These are phyloP conservation scores for Immersiella caudata DNA, from an alignment of 495 filamentous ascomycete genomes.

Conservation along the genomic window DNA sequence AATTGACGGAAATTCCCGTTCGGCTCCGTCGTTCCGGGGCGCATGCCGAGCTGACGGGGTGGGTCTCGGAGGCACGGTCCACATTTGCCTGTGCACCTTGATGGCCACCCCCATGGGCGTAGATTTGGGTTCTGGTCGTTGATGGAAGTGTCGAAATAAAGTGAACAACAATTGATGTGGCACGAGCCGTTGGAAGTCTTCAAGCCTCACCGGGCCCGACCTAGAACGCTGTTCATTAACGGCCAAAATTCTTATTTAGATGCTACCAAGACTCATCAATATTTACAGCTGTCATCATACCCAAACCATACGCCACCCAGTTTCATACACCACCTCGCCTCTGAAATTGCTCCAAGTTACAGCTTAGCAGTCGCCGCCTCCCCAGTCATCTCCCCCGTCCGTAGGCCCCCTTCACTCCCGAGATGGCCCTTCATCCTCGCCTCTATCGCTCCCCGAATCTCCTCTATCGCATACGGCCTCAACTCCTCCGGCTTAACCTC, in stretches of 20 bases:
- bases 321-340: too few relatives aligned
- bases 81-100: neutral
- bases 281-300: neutral
- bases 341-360: constrained; percentile 30
- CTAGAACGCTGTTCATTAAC: too few relatives aligned
- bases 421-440: constrained; percentile 48
- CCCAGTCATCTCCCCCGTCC: neutral
- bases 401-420: neutral
- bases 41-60: neutral
- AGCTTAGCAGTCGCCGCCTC: constrained; percentile 49
- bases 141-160: neutral
- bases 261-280: too few relatives aligned
- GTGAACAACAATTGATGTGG: neutral
- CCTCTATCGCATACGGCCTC: constrained; percentile 53
- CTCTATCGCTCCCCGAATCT: constrained; percentile 55
- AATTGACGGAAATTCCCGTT: neutral
- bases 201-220: too few relatives aligned
- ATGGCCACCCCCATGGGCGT: neutral
- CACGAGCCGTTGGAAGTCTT: too few relatives aligned
- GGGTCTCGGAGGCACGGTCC: neutral
- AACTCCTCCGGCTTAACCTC: constrained; percentile 56
- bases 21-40: neutral
- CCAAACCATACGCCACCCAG: neutral
- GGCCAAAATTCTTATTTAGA: too few relatives aligned
- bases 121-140: neutral